Evolutionary conservation across 2,329 filamentous ascomycete genomes (phyloP).

Genomic region (Phyllosticta paracitricarpa): DNA sequence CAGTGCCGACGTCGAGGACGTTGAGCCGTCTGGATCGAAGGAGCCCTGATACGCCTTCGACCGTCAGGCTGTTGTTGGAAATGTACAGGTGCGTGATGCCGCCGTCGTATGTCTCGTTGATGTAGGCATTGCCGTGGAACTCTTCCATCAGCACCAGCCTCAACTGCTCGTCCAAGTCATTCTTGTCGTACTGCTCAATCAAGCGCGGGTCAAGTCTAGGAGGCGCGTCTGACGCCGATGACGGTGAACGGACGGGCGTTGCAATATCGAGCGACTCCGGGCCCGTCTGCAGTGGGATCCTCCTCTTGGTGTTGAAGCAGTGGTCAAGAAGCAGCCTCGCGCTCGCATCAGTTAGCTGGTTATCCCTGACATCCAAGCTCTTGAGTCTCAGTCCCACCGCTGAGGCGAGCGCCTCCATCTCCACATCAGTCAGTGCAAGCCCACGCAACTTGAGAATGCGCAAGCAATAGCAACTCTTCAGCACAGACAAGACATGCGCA

Average conservation of each 20-base stretch:
- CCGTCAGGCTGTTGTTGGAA: slow-evolving; percentile 44
- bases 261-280: background rate
- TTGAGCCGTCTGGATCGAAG: slow-evolving; percentile 42
- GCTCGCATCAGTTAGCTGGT: slow-evolving; percentile 46
- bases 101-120: slow-evolving; percentile 44
- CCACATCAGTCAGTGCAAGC: slow-evolving; percentile 43
- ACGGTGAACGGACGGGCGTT: background rate
- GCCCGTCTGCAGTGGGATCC: background rate
- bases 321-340: slow-evolving; percentile 42
- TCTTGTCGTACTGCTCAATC: slow-evolving; percentile 18
- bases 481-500: slow-evolving; percentile 36
- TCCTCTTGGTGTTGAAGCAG: slow-evolving; percentile 33
- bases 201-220: slow-evolving; percentile 17
- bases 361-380: slow-evolving; percentile 48
- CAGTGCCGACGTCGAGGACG: slow-evolving; percentile 45
- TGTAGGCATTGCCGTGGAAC: slow-evolving; percentile 43
- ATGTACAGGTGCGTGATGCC: slow-evolving; percentile 54
- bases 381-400: slow-evolving; percentile 44
- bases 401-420: slow-evolving; percentile 42
- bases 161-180: slow-evolving; percentile 44
- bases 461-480: slow-evolving; percentile 40
- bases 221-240: background rate
- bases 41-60: slow-evolving; percentile 45
- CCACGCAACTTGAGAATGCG: slow-evolving; percentile 48
- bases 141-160: slow-evolving; percentile 28